phyloP scores from a whole-genome alignment of 257 asterid genomes.

The Plantago elongata region DNA sequence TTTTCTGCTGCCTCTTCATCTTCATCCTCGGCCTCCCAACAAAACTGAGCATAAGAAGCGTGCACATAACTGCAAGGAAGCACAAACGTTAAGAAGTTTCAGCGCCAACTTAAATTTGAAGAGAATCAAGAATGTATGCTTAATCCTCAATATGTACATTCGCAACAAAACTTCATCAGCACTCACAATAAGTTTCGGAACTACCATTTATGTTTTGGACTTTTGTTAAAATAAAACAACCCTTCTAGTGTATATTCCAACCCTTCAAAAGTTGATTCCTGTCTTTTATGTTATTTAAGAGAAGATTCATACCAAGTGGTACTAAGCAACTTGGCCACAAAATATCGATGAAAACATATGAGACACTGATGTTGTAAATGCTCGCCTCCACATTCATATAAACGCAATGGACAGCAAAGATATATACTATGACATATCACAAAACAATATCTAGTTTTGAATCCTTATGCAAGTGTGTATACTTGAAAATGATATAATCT shows the following conservation, averaged over 20 bases:
- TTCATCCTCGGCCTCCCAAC: constrained; percentile 77
- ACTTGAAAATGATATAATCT: constrained; percentile 1
- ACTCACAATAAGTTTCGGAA: no score
- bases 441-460: not conserved
- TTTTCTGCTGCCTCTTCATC: constrained; percentile 30
- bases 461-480: not conserved
- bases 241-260: no score
- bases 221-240: no score
- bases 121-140: not conserved
- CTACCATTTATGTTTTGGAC: no score
- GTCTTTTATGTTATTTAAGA: no score
- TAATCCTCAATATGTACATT: no score
- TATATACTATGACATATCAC: constrained; percentile 10
- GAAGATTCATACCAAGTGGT: no score
- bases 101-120: not conserved
- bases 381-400: constrained; percentile 7
- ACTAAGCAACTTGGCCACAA: no score
- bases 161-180: no score
- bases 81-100: not conserved
- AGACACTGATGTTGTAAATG: not conserved
- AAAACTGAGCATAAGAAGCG: constrained; percentile 86
- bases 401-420: constrained; percentile 19
- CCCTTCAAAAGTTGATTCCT: no score
- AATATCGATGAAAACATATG: not conserved
- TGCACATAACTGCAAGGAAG: constrained; percentile 45